Evolutionary conservation across 805 yeast species (phyloP).

Genomic region (Ogataea paraovalis): DNA sequence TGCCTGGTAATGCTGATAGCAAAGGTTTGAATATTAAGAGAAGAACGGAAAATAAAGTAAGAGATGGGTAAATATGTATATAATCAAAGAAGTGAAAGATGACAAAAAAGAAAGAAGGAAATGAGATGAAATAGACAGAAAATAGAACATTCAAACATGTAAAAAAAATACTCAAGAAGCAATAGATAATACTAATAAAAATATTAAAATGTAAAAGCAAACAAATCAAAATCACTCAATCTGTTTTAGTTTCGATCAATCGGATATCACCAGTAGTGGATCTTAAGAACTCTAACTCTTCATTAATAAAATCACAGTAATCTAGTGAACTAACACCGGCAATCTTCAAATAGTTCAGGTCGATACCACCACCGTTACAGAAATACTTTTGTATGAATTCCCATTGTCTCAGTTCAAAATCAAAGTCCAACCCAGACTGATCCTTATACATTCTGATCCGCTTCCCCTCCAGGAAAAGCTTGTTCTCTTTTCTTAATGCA

Average conservation of each 20-base stretch:
- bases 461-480: constrained; percentile 22
- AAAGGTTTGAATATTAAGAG: too few species aligned
- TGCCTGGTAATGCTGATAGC: too few species aligned
- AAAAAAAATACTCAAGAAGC: too few species aligned
- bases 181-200: too few species aligned
- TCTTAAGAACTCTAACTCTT: constrained; percentile 43
- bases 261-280: constrained; percentile 12
- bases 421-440: constrained; percentile 36
- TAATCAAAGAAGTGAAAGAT: neutral
- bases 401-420: constrained; percentile 62
- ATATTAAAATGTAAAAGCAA: too few species aligned
- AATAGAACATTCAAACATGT: too few species aligned
- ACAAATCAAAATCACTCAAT: neutral
- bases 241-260: neutral
- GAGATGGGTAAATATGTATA: neutral
- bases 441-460: constrained; percentile 28
- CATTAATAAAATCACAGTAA: constrained; percentile 48
- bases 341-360: constrained; percentile 22
- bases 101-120: neutral
- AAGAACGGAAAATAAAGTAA: too few species aligned
- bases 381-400: constrained; percentile 40
- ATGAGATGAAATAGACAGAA: too few species aligned
- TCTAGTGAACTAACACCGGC: constrained; percentile 31
- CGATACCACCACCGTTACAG: constrained; percentile 24
- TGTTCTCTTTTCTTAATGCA: constrained; percentile 33